These are phyloP conservation scores for Zygoascus hellenicus DNA, from an alignment of 1,139 yeast genomes.

Conservation along the genomic window DNA sequence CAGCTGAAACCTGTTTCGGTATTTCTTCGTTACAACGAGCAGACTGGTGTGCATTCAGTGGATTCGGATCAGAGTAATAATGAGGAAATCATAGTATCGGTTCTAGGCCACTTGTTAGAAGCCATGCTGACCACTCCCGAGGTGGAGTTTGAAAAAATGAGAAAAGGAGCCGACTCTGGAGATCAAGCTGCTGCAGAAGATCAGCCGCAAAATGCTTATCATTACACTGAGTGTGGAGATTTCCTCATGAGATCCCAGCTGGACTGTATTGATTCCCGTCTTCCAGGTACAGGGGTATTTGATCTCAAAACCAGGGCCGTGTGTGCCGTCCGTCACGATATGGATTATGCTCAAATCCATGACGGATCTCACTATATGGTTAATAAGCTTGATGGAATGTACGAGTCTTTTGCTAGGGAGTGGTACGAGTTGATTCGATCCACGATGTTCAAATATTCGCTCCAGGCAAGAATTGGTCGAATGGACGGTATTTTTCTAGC, in stretches of 20 bases:
- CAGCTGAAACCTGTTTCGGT: conserved; percentile 41
- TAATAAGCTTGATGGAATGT: conserved; percentile 52
- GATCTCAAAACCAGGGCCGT: conserved; percentile 92
- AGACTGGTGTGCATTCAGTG: conserved; percentile 49
- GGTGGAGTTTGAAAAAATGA: conserved; percentile 39
- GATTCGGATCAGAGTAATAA: conserved; percentile 68
- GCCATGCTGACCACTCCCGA: conserved; percentile 59
- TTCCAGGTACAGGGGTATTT: conserved; percentile 90
- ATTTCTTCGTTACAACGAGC: conserved; percentile 36
- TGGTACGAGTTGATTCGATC: conserved; percentile 67
- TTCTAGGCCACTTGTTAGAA: conserved; percentile 76
- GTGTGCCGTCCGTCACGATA: conserved; percentile 75
- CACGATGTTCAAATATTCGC: conserved; percentile 72
- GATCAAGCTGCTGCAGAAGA: conserved; percentile 17
- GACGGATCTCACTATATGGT: conserved; percentile 64
- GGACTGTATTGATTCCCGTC: conserved; percentile 68
- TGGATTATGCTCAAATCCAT: conserved; percentile 52
- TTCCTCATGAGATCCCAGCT: conserved; percentile 86
- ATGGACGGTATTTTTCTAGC: conserved; percentile 97
- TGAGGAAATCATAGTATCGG: conserved; percentile 63
- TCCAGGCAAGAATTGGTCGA: conserved; percentile 91
- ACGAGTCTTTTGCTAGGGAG: conserved; percentile 78
- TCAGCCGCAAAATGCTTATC: conserved; percentile 40
- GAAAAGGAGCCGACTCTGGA: conserved; percentile 14
- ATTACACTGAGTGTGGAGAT: conserved; percentile 62